Evolutionary conservation across 192 early-diverging fungal species (phyloP), one percentile per base, ranked within the genome.

Genomic region (Rhizoclosmatium globosum): DNA sequence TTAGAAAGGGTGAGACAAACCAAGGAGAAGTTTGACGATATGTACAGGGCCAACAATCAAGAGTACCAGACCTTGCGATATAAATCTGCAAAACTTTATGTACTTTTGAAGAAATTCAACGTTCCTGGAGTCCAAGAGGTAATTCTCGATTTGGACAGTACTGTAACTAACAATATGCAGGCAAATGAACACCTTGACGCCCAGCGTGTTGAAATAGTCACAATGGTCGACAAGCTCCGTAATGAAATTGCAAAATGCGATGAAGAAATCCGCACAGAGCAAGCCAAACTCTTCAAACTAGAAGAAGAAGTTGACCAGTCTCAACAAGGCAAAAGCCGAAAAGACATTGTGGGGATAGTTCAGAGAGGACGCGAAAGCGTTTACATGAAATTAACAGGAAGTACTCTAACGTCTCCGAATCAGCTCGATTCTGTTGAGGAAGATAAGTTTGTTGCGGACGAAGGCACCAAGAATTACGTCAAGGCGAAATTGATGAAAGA

Each of bases 221-320:
- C 46, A 15, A 64, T 66, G 47, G 74, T 76, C 7, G 74, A 76
- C 23, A n/a, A 47, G 7, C 42, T 76, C 3, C 41, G 64, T 2
- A 3, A 19, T 46, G 41, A 21, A 21, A 44, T 76, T 53, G 39
- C 43, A 23, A 47, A 73, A 64, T 74, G 19, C 4, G 78, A 79
- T 50, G 78, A 79, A 6, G 62, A 71, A 62, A 79, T 79, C n/a
- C 56, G 78, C 1, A 13, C 23, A 13, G 9, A 73, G 53, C 68
- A 61, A 43, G 39, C 71, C 23, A 56, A 79, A 43, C 6, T 79
- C 3, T 73, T 73, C 45, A 66, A 79, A 47, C 60, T 79, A 1
- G 78, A 79, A 65, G 78, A 79, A 62, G 44, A 71, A 39, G 69
- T 71, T 31, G 78, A 79, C 46, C 38, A 47, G 41, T 21, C 21